These are phyloP conservation scores for Dioszegia crocea DNA, from an alignment of 768 basidiomycete species.

Conservation along the genomic window DNA sequence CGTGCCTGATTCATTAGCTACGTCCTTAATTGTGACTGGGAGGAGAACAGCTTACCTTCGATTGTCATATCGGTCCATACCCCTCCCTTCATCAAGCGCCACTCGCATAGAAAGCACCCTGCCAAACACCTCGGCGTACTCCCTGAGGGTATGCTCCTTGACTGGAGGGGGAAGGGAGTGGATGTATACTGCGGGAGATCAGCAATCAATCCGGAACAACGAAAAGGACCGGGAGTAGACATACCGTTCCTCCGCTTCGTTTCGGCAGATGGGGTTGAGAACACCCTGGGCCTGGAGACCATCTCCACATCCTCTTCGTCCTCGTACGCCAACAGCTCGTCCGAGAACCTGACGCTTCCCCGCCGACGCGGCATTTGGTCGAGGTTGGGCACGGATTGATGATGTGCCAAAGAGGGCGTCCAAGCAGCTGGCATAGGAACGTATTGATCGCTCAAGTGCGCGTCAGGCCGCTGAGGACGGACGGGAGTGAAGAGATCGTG, in stretches of 20 bases:
- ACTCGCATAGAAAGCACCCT: slow-evolving; percentile 19
- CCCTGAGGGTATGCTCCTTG: slow-evolving; percentile 12
- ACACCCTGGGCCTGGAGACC: not conserved
- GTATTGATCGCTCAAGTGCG: not conserved
- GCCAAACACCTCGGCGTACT: slow-evolving; percentile 22
- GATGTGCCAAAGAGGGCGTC: not conserved
- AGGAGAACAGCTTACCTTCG: not conserved
- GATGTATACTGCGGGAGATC: slow-evolving; percentile 25
- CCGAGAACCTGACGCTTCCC: not conserved
- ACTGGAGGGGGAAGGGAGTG: slow-evolving; percentile 11
- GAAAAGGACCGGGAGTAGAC: not conserved
- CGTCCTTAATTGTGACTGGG: not conserved
- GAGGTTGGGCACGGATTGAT: slow-evolving; percentile 5
- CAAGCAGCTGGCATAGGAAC: not conserved
- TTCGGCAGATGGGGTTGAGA: not conserved
- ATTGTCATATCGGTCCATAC: not conserved
- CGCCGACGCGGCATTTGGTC: not conserved
- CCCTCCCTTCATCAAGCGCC: slow-evolving; percentile 1
- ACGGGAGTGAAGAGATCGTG: not conserved
- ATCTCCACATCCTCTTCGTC: not conserved
- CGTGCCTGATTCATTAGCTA: slow-evolving; percentile 16
- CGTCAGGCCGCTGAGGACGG: not conserved
- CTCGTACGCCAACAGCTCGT: slow-evolving; percentile 4
- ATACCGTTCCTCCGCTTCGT: slow-evolving; percentile 27
- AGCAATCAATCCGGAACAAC: not conserved